Percentiles rank a stretch among this genome's conserved stretches.
Conservation (phyloP, 83 land plant genomes). For the Picea abies region DNA sequence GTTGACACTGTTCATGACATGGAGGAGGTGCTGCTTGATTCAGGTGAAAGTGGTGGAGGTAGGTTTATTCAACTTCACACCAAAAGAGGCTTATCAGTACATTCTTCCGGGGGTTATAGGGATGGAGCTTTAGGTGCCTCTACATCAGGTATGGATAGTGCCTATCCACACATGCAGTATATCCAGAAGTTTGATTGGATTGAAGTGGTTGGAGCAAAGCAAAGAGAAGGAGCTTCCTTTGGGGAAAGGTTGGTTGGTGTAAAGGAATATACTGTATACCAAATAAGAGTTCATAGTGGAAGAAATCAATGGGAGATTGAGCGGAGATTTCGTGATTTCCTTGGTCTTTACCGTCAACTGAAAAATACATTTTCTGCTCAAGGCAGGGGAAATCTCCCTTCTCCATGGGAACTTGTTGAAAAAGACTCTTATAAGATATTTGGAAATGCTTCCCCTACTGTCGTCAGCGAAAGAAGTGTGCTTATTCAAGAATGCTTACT, state of each 20-base stretch:
- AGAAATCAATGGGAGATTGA: constrained; percentile 87
- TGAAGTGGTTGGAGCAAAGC: constrained; percentile 92
- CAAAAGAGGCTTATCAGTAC: constrained; percentile 18
- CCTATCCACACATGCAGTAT: constrained; percentile 1
- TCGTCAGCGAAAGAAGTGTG: constrained; percentile 77
- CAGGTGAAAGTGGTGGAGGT: constrained; percentile 48
- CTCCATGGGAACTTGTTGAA: constrained; percentile 80
- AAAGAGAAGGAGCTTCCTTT: constrained; percentile 81
- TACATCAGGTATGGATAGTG: constrained; percentile 62
- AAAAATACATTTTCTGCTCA: constrained; percentile 46
- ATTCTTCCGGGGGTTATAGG: constrained; percentile 27
- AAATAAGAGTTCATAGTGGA: constrained; percentile 63
- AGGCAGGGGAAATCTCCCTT: constrained; percentile 59
- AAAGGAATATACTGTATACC: constrained; percentile 87
- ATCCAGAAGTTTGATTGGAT: constrained; percentile 63
- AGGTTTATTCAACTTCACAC: constrained; percentile 20
- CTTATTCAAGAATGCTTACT: constrained; percentile 87
- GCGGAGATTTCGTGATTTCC: constrained; percentile 90
- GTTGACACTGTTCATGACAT: constrained; percentile 88
- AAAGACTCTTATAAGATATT: constrained; percentile 84
- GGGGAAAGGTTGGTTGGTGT: constrained; percentile 96
- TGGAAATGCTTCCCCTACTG: constrained; percentile 88
- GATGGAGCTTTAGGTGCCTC: constrained; percentile 81
- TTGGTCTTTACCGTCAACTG: constrained; percentile 72
- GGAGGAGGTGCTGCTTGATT: constrained; percentile 88